Base-by-base conservation (phyloP, 495 filamentous ascomycete species). In the Collariella sp. region DNA sequence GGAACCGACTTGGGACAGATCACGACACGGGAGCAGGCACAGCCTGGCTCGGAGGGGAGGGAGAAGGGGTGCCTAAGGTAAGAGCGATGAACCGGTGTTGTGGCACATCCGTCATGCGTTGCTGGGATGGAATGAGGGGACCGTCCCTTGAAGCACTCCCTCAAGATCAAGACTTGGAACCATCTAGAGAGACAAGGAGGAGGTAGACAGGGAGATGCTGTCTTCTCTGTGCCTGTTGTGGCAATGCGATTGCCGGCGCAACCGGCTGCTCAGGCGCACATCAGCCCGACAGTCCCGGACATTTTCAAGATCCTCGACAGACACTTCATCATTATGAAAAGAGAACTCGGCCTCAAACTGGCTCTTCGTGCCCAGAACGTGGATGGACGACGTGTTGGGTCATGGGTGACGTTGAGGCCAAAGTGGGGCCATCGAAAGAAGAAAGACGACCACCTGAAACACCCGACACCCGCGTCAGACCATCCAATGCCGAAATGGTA, bases 11-110 rank as follows among this genome's bases (percentile, higher is more conserved):
- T 46, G 54, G 46, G 33, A 24, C 18, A 46, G 33, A 5, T 2
- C n/a, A 34, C 13, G 13, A 29, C n/a, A 20, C 46, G 33, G 23
- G 54, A 57, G 52, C 47, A 60, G 53, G 53, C 52, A 56, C 53
- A 53, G 53, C 57, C 57, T 31, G 48, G 56, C 51, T 58, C 43
- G 50, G 46, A 50, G 24, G 39, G 46, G 38, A 35, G 29, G 24
- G 34, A 18, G 38, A 38, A 23, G 16, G 16, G 40, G 40, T n/a
- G n/a, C n/a, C 16, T 20, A 9, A 26, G 41, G 41, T 24, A 38
- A 46, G 56, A 46, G 34, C 38, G 45, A 55, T 26, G 52, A 34
- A 48, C 23, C 33, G 42, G 34, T 41, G 23, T 31, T 42, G 35
- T 26, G 42, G 45, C 24, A 26, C 41, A 34, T 42, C 42, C 24